These are phyloP conservation scores for Ascochyta viciae-villosae DNA, from an alignment of 2,329 filamentous ascomycete genomes.

Conservation along the genomic window DNA sequence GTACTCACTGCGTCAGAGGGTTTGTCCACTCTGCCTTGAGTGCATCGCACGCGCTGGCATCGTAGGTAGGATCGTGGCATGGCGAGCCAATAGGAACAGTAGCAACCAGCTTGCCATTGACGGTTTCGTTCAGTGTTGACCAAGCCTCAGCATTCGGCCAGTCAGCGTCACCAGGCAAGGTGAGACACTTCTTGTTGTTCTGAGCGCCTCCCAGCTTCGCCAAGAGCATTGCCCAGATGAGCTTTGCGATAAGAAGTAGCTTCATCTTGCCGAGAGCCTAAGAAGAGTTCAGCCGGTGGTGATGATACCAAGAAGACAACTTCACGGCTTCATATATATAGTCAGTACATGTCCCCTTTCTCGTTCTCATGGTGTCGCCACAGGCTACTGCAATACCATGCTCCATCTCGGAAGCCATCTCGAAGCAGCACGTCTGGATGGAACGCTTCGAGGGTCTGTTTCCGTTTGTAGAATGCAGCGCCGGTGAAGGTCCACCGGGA, in stretches of 20 bases:
- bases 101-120: slow-evolving; percentile 48
- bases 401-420: slow-evolving; percentile 14
- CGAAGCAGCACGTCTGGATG: slow-evolving; percentile 4
- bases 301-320: slow-evolving; percentile 6
- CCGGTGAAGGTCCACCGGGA: slow-evolving; percentile 13
- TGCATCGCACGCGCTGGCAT: slow-evolving; percentile 20
- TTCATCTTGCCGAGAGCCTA: slow-evolving; percentile 15
- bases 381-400: slow-evolving; percentile 8
- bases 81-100: slow-evolving; percentile 50
- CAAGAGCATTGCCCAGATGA: slow-evolving; percentile 16
- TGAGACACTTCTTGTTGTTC: slow-evolving; percentile 16
- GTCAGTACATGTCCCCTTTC: slow-evolving; percentile 7
- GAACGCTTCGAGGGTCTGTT: slow-evolving; percentile 14
- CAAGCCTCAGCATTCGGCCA: slow-evolving; percentile 47
- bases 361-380: slow-evolving; percentile 8
- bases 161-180: slow-evolving; percentile 43
- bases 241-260: slow-evolving; percentile 16
- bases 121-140: slow-evolving; percentile 46
- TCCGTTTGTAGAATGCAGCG: slow-evolving; percentile 15
- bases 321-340: slow-evolving; percentile 15
- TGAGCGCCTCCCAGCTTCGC: slow-evolving; percentile 11
- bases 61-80: slow-evolving; percentile 41
- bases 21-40: slow-evolving; percentile 26
- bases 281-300: slow-evolving; percentile 1
- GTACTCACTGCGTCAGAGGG: slow-evolving; percentile 23